Percentiles rank a stretch among this genome's conserved stretches.
Evolutionary conservation across 2,329 filamentous ascomycete genomes (phyloP).

Genomic region (Lasiodiplodia hormozganensis): DNA sequence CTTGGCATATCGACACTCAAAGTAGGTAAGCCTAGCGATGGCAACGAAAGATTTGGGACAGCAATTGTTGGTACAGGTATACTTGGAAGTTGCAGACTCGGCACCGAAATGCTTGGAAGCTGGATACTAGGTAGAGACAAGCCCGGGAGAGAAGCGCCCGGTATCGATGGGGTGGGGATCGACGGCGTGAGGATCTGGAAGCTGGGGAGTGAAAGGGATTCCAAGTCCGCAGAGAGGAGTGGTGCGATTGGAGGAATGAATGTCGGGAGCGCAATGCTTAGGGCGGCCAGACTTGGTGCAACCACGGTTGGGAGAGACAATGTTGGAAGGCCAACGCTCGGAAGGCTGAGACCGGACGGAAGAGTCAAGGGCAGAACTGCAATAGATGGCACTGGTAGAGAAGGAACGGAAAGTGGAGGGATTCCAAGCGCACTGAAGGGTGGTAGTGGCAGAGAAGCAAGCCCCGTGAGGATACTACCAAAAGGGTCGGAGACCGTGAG

Average conservation of each 20-base stretch:
- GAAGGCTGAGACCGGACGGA: background rate
- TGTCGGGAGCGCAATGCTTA: background rate
- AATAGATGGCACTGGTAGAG: background rate
- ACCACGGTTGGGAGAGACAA: background rate
- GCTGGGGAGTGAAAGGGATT: background rate
- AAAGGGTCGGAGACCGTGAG: background rate
- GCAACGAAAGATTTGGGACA: background rate
- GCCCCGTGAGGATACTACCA: background rate
- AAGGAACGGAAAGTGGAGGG: background rate
- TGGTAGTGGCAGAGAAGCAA: background rate
- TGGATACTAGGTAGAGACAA: background rate
- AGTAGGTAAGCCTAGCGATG: background rate
- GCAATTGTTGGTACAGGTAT: background rate
- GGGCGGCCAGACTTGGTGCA: background rate
- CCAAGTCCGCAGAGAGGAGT: background rate
- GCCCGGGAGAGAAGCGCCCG: too few species aligned
- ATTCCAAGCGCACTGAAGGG: too few species aligned
- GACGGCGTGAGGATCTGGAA: background rate
- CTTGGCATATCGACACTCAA: background rate
- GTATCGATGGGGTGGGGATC: background rate
- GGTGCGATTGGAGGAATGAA: background rate
- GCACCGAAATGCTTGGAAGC: background rate
- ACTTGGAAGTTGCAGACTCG: background rate
- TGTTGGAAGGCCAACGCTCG: constrained; percentile 5
- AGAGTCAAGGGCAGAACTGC: background rate